Evolutionary conservation across 345 rosid species (phyloP), one percentile per base, ranked within the genome.

Genomic region (Mercurialis annua): DNA sequence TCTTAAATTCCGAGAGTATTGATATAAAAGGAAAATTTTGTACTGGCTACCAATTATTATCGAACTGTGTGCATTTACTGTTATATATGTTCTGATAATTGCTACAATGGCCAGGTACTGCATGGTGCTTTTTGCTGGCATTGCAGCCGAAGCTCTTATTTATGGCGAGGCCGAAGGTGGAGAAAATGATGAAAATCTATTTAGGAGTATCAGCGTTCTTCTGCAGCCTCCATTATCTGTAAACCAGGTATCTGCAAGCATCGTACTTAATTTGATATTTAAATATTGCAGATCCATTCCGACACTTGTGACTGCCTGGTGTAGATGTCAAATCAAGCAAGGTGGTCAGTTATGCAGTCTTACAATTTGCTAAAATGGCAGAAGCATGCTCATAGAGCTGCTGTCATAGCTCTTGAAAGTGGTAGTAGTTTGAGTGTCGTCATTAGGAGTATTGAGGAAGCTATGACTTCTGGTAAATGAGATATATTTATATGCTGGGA

Each of bases 271-370:
- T 51, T 71, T 65, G 38, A 26, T 58, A 20, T 48, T 55, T 33
- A 65, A 57, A 43, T 11, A 6, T 27, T 21, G 21, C 59, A 6
- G 29, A 48, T 31, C 20, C 15, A 18, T 46, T 20, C 46, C 42
- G 12, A 40, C 27, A 5, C 20, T 51, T 57, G 26, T 21, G 42
- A 44, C 63, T 66, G 49, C 24, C 52, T 66, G 59, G 64, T 52
- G n/a, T 74, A 92, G 96, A 92, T 90, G 98, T 86, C 96, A n/a
- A 92, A 92, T 85, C 97, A 87, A 82, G 98, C 98, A 20, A 85
- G 98, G 70, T 90, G 97, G 97, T 77, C 97, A 3, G 87, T 90
- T 73, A 68, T 88, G 49, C 98, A 90, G 76, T 82, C 98, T 5
- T 92, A 88, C 70, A 92, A 92, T 71, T 87, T 92, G 60, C 89